A percentile compares a stretch with the other conserved stretches of the same genome.
These are phyloP conservation scores for Nemophila menziesii DNA, from an alignment of 257 asterid species.

Conservation along the genomic window DNA sequence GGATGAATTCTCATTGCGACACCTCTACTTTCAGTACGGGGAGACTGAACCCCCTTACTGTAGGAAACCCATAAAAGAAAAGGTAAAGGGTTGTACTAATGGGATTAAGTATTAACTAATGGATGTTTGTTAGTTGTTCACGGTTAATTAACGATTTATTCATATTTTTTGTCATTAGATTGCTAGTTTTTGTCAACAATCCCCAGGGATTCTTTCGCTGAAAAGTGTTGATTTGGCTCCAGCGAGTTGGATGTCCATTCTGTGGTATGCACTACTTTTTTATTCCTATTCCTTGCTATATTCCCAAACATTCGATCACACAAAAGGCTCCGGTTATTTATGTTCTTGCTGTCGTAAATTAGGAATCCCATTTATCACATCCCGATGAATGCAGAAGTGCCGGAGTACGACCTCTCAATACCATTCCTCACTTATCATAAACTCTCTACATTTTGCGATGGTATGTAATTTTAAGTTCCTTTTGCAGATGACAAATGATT, in stretches of 20 bases:
- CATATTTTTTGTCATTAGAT: not conserved
- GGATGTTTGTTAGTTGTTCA: not conserved
- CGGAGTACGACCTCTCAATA: conserved; percentile 52
- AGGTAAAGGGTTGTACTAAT: conserved; percentile 7
- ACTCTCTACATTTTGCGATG: conserved; percentile 72
- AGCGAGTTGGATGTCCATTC: conserved; percentile 88
- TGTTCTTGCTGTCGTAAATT: not conserved
- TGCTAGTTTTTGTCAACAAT: conserved; percentile 32
- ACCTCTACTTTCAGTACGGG: conserved; percentile 16
- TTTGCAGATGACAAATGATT: not conserved
- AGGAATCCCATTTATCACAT: conserved; percentile 88
- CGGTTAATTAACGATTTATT: not conserved
- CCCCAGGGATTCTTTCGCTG: conserved; percentile 39
- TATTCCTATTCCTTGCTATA: too few species aligned
- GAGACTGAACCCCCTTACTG: conserved; percentile 19
- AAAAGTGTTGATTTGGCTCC: conserved; percentile 78
- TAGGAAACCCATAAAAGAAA: conserved; percentile 19
- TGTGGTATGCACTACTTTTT: conserved; percentile 43
- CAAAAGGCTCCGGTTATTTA: not conserved
- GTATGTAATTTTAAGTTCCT: conserved; percentile 16
- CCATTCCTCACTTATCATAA: conserved; percentile 81
- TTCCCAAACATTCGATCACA: too few species aligned
- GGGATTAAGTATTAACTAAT: conserved; percentile 2
- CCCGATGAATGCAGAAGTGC: conserved; percentile 44
- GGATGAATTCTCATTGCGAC: not conserved